These are phyloP conservation scores for Suhomyces ambrosiae DNA, from an alignment of 1,139 yeast genomes.

Conservation along the genomic window DNA sequence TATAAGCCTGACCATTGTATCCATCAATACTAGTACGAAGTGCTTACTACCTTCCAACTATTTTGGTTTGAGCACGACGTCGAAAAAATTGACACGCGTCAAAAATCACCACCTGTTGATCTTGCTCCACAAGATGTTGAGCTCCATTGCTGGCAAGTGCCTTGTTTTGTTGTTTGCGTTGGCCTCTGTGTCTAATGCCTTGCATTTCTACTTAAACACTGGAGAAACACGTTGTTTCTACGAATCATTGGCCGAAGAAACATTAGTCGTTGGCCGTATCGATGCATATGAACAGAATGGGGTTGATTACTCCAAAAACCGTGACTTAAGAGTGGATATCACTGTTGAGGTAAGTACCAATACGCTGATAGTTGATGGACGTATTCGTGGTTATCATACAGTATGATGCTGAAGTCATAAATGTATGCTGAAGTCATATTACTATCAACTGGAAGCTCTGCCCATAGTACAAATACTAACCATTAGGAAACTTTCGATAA, in stretches of 20 bases:
- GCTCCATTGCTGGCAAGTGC: conserved; percentile 4
- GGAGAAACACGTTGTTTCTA: conserved; percentile 50
- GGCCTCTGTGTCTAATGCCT: conserved; percentile 26
- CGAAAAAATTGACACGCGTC: conserved; percentile 15
- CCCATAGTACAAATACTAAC: no score
- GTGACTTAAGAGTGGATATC: conserved; percentile 39
- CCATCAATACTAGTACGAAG: no score
- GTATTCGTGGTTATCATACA: no score
- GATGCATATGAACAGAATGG: conserved; percentile 45
- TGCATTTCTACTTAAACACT: conserved; percentile 50
- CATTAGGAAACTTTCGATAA: conserved; percentile 49
- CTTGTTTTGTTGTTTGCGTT: conserved; percentile 17
- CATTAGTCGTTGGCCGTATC: conserved; percentile 48
- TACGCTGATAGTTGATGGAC: no score
- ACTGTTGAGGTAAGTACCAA: conserved; percentile 39
- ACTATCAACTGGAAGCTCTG: no score
- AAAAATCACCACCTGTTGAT: conserved; percentile 3
- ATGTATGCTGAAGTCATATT: no score
- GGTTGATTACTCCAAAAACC: conserved; percentile 32
- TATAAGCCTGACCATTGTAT: not conserved
- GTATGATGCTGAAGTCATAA: no score
- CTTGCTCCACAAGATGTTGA: conserved; percentile 10
- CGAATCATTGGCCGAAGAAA: conserved; percentile 46
- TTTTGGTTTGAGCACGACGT: conserved; percentile 9
- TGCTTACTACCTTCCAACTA: no score